Conservation (phyloP, 2,329 filamentous ascomycete genomes). For the Ilyonectria destructans region DNA sequence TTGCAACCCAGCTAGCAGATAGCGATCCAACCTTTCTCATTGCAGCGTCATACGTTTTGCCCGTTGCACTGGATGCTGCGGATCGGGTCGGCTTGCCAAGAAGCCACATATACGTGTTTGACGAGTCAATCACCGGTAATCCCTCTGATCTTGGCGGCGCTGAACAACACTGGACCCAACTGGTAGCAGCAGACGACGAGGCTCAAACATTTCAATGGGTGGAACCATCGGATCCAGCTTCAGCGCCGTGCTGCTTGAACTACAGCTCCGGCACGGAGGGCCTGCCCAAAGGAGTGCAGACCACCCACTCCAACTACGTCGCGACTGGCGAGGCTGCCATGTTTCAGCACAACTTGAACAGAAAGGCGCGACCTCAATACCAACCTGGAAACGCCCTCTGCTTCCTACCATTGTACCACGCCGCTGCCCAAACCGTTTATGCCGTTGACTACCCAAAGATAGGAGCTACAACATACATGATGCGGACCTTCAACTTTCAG, state of each 20-base stretch:
- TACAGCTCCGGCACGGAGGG: constrained; percentile 86
- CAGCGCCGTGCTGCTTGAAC: constrained; percentile 78
- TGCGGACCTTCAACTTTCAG: constrained; percentile 12
- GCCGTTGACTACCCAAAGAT: constrained; percentile 16
- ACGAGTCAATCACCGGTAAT: constrained; percentile 58
- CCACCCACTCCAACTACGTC: constrained; percentile 81
- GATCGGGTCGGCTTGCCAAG: constrained; percentile 68
- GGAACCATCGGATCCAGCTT: constrained; percentile 64
- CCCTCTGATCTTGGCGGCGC: neutral
- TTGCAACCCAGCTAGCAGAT: constrained; percentile 84
- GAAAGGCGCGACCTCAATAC: too few species aligned
- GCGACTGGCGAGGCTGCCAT: constrained; percentile 66
- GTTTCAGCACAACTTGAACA: too few species aligned
- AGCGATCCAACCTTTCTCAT: constrained; percentile 79
- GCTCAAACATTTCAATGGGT: constrained; percentile 72
- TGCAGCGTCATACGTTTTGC: constrained; percentile 71
- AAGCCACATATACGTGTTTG: constrained; percentile 76
- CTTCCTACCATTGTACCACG: constrained; percentile 21
- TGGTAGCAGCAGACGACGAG: constrained; percentile 66
- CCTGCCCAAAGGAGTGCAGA: constrained; percentile 86
- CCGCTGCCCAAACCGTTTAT: constrained; percentile 16
- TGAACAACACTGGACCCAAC: constrained; percentile 73
- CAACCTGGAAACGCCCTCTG: neutral
- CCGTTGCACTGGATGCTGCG: constrained; percentile 78
- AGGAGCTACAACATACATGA: constrained; percentile 10